Conservation (phyloP, 495 filamentous ascomycete genomes). For the Oidiodendron maius region DNA sequence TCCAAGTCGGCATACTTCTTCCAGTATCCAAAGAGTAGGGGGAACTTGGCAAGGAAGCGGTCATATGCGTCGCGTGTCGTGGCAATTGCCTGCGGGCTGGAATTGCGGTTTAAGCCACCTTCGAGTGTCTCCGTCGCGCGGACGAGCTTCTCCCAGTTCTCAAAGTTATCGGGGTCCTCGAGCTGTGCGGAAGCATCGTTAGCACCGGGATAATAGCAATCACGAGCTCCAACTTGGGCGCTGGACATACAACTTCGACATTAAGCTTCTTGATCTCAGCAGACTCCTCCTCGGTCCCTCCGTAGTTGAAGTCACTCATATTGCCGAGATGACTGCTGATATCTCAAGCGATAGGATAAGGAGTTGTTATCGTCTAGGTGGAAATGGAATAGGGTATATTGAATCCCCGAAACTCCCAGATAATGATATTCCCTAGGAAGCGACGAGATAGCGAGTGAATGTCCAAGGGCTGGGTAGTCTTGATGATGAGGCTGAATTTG, state of each 20-base stretch:
- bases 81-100: slow-evolving; percentile 87
- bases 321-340: no score
- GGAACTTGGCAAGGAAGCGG: slow-evolving; percentile 90
- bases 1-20: slow-evolving; percentile 99
- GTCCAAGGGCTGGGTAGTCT: not conserved
- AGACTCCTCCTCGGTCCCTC: slow-evolving; percentile 79
- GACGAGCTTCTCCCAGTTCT: slow-evolving; percentile 91
- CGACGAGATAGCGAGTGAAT: not conserved
- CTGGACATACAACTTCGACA: slow-evolving; percentile 65
- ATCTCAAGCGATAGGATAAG: no score
- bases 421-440: no score
- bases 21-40: slow-evolving; percentile 96
- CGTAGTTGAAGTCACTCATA: slow-evolving; percentile 50
- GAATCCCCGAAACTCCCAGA: no score
- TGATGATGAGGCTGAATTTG: not conserved
- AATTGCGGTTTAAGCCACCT: slow-evolving; percentile 92
- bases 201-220: not conserved
- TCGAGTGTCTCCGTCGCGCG: slow-evolving; percentile 77
- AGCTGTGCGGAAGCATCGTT: slow-evolving; percentile 31
- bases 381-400: no score
- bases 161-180: slow-evolving; percentile 85
- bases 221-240: not conserved
- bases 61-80: slow-evolving; percentile 82
- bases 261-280: slow-evolving; percentile 76
- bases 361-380: no score